A percentile compares a stretch with the other conserved stretches of the same genome.
Evolutionary conservation across 306 rosid genomes (phyloP).

Genomic region (Casuarina glauca): DNA sequence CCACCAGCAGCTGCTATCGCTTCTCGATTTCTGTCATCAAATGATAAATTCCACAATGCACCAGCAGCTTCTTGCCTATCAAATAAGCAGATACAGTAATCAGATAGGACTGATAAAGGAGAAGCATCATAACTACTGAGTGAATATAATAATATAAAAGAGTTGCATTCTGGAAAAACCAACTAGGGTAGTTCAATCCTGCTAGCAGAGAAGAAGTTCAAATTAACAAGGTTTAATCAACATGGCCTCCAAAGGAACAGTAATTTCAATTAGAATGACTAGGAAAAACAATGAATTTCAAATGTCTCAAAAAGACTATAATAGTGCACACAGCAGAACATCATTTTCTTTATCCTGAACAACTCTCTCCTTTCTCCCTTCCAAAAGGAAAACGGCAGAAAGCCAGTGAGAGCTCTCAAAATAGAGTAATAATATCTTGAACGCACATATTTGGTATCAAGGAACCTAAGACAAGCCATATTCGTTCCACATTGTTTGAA

Average conservation of each 20-base stretch:
- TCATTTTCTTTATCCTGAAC: neutral
- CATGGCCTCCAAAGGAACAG: neutral
- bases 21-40: slow-evolving; percentile 98
- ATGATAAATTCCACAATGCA: slow-evolving; percentile 97
- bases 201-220: neutral
- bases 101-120: neutral
- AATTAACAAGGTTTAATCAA: neutral
- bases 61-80: slow-evolving; percentile 99
- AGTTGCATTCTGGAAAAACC: neutral
- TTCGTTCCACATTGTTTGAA: neutral
- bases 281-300: neutral
- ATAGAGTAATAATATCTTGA: neutral
- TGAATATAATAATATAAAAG: neutral
- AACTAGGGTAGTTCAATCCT: neutral
- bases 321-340: neutral
- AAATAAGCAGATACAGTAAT: slow-evolving; percentile 5
- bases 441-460: neutral
- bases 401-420: neutral
- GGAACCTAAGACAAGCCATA: neutral
- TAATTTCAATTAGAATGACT: neutral
- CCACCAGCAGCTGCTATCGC: slow-evolving; percentile 98
- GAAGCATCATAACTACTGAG: neutral
- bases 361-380: neutral
- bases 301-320: neutral
- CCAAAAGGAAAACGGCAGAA: neutral